A percentile compares a stretch with the other conserved stretches of the same genome.
Conservation (phyloP, 1,139 yeast genomes). For the Kodamaea suecica region DNA sequence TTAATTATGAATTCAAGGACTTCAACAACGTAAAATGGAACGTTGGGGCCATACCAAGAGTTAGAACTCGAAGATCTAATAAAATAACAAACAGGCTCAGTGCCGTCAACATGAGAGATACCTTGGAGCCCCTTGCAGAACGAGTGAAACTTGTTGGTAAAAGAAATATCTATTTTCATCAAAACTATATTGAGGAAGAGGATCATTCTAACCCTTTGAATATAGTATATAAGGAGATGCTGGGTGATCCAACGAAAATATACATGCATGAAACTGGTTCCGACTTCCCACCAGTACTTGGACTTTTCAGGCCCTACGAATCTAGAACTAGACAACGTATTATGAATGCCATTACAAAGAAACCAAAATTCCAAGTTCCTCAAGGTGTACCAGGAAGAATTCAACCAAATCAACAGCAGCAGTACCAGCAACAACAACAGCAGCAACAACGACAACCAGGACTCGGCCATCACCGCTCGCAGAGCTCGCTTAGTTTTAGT, state of each 20-base stretch:
- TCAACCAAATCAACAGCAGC: conserved; percentile 5
- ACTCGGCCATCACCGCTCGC: conserved; percentile 2
- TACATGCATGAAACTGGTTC: conserved; percentile 28
- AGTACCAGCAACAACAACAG: conserved; percentile 4
- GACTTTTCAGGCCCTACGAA: conserved; percentile 55
- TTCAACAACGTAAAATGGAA: conserved; percentile 33
- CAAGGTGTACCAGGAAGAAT: conserved; percentile 2
- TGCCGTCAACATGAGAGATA: conserved; percentile 7
- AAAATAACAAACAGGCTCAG: conserved; percentile 10
- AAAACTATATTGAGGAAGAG: conserved; percentile 17
- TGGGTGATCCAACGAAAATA: conserved; percentile 25
- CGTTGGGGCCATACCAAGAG: conserved; percentile 47
- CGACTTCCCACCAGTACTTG: conserved; percentile 41
- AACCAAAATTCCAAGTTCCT: conserved; percentile 9
- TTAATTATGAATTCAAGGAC: conserved; percentile 33
- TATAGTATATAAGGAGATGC: conserved; percentile 20
- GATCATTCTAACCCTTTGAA: conserved; percentile 18
- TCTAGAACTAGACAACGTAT: conserved; percentile 40
- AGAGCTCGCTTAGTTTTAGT: conserved; percentile 2
- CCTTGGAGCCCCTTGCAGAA: conserved; percentile 6
- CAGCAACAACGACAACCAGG: background rate
- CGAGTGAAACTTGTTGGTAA: conserved; percentile 18
- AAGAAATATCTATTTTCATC: conserved; percentile 22
- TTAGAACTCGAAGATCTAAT: conserved; percentile 17
- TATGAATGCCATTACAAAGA: conserved; percentile 22